Percentiles rank a stretch among this genome's conserved stretches.
Evolutionary conservation across 306 rosid species (phyloP).

Genomic region (Ormosia semicastrata): DNA sequence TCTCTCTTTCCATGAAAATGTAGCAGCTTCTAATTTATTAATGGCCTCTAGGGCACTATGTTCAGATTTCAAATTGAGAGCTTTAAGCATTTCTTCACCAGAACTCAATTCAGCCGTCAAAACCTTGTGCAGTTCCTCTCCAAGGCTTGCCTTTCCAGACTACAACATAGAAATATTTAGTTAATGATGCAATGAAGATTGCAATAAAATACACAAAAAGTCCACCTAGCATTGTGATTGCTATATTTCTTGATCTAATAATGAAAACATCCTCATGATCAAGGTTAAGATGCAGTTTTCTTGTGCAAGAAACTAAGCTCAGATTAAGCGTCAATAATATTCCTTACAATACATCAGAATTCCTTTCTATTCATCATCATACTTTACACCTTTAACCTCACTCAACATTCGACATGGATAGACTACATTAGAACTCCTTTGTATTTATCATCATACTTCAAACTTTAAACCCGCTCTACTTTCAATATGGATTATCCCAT

Average conservation of each 20-base stretch:
- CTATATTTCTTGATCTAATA: background rate
- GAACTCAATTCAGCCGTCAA: constrained; percentile 50
- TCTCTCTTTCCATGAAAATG: constrained; percentile 74
- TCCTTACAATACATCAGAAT: background rate
- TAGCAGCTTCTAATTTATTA: constrained; percentile 75
- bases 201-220: background rate
- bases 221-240: background rate
- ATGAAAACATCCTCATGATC: background rate
- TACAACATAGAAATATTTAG: constrained; percentile 29
- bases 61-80: constrained; percentile 62
- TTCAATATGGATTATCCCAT: background rate
- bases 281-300: background rate
- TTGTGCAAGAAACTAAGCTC: background rate
- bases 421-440: background rate
- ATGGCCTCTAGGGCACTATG: constrained; percentile 64
- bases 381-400: background rate
- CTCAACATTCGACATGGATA: background rate
- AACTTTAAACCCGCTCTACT: background rate
- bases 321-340: constrained; percentile 3
- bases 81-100: constrained; percentile 54
- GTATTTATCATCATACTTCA: background rate
- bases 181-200: background rate
- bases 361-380: background rate
- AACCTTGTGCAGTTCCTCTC: constrained; percentile 60
- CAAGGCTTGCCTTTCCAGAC: constrained; percentile 79